Evolutionary conservation across 345 rosid species (phyloP).

Genomic region (Excoecaria cochinchinensis): DNA sequence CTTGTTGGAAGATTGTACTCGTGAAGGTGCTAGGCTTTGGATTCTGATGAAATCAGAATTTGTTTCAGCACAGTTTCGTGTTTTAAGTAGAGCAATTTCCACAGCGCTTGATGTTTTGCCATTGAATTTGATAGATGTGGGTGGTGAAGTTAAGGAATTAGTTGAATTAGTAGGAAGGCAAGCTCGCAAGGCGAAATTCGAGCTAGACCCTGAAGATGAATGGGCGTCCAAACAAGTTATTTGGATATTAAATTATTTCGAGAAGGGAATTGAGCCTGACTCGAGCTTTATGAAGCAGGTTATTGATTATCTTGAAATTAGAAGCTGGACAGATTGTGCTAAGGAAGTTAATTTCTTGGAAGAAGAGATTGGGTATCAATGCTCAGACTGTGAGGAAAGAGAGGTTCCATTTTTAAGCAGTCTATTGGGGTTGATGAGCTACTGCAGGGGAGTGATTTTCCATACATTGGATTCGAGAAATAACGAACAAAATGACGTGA

Average conservation of each 20-base stretch:
- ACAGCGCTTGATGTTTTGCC: slow-evolving; percentile 60
- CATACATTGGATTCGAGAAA: slow-evolving; percentile 31
- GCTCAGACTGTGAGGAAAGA: slow-evolving; percentile 35
- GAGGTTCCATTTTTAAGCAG: slow-evolving; percentile 55
- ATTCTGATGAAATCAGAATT: slow-evolving; percentile 53
- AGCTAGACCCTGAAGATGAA: slow-evolving; percentile 50
- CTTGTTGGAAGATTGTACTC: slow-evolving; percentile 65
- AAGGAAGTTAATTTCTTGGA: slow-evolving; percentile 60
- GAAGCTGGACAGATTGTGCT: slow-evolving; percentile 59
- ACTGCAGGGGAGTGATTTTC: slow-evolving; percentile 63
- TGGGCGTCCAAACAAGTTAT: slow-evolving; percentile 35
- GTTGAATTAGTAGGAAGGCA: slow-evolving; percentile 66
- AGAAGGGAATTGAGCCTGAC: slow-evolving; percentile 53
- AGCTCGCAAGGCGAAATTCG: slow-evolving; percentile 43
- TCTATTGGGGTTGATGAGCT: slow-evolving; percentile 59
- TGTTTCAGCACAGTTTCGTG: slow-evolving; percentile 50
- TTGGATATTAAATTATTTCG: slow-evolving; percentile 42
- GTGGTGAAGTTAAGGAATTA: slow-evolving; percentile 66
- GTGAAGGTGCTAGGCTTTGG: slow-evolving; percentile 61
- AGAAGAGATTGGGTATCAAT: slow-evolving; percentile 43
- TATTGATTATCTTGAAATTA: slow-evolving; percentile 51
- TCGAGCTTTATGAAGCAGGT: slow-evolving; percentile 38
- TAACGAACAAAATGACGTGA: slow-evolving; percentile 27
- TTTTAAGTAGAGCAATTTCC: slow-evolving; percentile 45
- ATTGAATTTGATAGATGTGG: slow-evolving; percentile 43